phyloP scores from a whole-genome alignment of 352 stramenopile genomes.

The Globisporangium cederbergense region DNA sequence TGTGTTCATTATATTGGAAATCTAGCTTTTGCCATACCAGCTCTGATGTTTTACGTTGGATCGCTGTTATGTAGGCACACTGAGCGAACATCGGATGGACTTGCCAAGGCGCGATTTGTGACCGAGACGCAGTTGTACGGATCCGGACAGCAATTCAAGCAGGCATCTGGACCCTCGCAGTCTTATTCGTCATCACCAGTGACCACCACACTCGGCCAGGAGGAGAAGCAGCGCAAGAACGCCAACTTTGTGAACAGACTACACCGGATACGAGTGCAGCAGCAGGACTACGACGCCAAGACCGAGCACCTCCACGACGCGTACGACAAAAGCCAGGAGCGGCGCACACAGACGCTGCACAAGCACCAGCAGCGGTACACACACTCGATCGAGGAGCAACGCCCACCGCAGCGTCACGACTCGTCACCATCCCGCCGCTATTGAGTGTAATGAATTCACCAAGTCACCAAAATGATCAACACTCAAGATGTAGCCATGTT shows the following conservation, averaged over 20 bases:
- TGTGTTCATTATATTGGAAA: neutral
- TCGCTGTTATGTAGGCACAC: neutral
- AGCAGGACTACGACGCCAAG: slow-evolving; percentile 33
- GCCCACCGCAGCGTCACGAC: slow-evolving; percentile 4
- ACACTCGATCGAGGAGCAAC: slow-evolving; percentile 33
- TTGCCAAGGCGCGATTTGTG: slow-evolving; percentile 20
- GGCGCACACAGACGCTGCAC: slow-evolving; percentile 34
- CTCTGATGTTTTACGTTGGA: neutral
- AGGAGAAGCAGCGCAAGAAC: slow-evolving; percentile 45
- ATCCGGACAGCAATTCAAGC: slow-evolving; percentile 15
- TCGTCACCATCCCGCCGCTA: neutral
- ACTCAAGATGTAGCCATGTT: slow-evolving; percentile 7
- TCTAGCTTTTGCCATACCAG: neutral
- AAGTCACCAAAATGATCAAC: neutral
- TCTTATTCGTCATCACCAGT: neutral
- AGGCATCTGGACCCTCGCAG: neutral
- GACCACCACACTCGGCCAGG: slow-evolving; percentile 34
- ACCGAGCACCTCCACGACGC: slow-evolving; percentile 21
- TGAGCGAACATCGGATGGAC: neutral
- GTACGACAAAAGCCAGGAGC: slow-evolving; percentile 30
- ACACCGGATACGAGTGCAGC: slow-evolving; percentile 35
- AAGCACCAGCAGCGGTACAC: slow-evolving; percentile 41
- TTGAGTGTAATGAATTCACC: neutral
- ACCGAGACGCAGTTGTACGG: slow-evolving; percentile 49
- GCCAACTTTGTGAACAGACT: slow-evolving; percentile 32